Conservation (phyloP, 768 basidiomycete species). For the Russula abietina region DNA sequence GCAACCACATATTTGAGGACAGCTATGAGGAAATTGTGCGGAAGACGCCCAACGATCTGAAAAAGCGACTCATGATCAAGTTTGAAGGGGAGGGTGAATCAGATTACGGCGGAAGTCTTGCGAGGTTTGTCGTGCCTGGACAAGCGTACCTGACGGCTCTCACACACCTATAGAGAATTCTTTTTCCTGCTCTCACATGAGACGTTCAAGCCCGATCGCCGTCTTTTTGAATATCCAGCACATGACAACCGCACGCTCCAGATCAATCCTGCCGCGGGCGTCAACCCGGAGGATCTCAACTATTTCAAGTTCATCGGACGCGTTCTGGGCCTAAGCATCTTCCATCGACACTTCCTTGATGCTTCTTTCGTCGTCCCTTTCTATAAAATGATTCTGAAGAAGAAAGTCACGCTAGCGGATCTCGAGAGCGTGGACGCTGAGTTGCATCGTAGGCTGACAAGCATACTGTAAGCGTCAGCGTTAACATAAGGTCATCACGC, state of each 20-base stretch:
- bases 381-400: constrained; percentile 99
- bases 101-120: constrained; percentile 97
- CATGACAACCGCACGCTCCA: constrained; percentile 99
- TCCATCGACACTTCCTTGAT: constrained; percentile 98
- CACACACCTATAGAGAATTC: constrained; percentile 70
- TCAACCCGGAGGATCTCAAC: constrained; percentile 98
- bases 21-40: constrained; percentile 99
- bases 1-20: constrained; percentile 98
- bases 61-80: constrained; percentile 99
- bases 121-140: constrained; percentile 58
- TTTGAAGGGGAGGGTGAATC: constrained; percentile 99
- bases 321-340: constrained; percentile 91
- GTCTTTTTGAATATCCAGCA: constrained; percentile 98
- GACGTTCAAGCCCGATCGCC: constrained; percentile 99
- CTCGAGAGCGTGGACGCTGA: constrained; percentile 96
- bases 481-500: constrained; percentile 7
- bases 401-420: constrained; percentile 91
- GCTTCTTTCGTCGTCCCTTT: constrained; percentile 99
- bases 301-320: constrained; percentile 99
- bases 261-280: constrained; percentile 96
- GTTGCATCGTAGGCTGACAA: constrained; percentile 87
- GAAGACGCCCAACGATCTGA: constrained; percentile 95
- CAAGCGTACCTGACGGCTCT: constrained; percentile 7
- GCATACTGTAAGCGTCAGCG: constrained; percentile 81
- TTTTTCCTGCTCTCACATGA: constrained; percentile 99